phyloP scores from a whole-genome alignment of 805 yeast species.

The Wickerhamomyces bovis region DNA sequence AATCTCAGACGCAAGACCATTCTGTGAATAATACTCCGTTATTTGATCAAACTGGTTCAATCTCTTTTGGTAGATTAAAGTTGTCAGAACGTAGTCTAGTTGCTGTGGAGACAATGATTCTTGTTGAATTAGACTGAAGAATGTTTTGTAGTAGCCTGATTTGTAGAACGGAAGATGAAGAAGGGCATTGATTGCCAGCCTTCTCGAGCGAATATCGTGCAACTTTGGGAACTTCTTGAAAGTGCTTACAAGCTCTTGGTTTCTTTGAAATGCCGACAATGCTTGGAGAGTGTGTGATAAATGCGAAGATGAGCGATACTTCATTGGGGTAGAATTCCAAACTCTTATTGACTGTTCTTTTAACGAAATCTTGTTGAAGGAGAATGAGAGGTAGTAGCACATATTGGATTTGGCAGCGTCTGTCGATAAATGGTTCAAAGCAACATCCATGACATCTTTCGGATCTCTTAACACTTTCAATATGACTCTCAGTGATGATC shows the following conservation, averaged over 20 bases:
- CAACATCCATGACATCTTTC: not conserved
- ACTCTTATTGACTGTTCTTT: slow-evolving; percentile 1
- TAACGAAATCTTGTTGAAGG: not conserved
- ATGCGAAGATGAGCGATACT: not conserved
- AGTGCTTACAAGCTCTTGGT: not conserved
- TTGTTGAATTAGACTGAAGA: not conserved
- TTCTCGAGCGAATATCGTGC: not conserved
- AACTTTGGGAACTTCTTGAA: not conserved
- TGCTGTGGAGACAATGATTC: not conserved
- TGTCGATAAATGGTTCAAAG: not conserved
- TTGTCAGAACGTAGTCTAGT: not conserved
- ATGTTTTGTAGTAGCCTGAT: not conserved
- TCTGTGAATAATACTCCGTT: not conserved
- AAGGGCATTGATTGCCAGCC: not conserved
- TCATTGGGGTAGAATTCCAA: slow-evolving; percentile 5
- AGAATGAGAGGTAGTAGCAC: not conserved
- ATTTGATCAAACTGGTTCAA: slow-evolving; percentile 1
- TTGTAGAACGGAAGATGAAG: not conserved
- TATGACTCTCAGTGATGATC: not conserved
- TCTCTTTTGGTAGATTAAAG: not conserved
- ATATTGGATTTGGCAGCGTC: slow-evolving; percentile 3
- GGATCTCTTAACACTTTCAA: not conserved
- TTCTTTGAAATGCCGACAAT: not conserved
- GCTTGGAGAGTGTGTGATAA: not conserved
- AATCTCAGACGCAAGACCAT: not conserved